Percentiles rank a stretch among this genome's conserved stretches.
These are phyloP conservation scores for Polygonum aviculare DNA, from an alignment of 148 eudicot genomes.

Conservation along the genomic window DNA sequence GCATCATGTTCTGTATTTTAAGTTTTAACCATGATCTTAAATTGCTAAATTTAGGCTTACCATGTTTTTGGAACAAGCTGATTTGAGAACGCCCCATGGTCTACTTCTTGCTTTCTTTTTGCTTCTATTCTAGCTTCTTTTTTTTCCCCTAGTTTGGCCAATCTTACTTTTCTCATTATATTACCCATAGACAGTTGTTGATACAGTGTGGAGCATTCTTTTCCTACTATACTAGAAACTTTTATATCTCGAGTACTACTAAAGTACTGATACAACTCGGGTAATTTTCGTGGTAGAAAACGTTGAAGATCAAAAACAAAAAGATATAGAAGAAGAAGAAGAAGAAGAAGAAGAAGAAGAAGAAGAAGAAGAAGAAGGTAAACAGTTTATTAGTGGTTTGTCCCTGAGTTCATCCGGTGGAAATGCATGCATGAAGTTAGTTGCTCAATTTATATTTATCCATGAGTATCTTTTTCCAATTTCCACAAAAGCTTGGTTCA, in stretches of 20 bases:
- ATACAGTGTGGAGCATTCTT: not conserved
- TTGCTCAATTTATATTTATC: not conserved
- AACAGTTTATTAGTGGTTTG: slow-evolving; percentile 18
- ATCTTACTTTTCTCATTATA: slow-evolving; percentile 10
- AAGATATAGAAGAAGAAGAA: slow-evolving; percentile 33
- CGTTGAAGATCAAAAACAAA: slow-evolving; percentile 14
- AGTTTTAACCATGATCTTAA: not conserved
- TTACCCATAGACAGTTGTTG: not conserved
- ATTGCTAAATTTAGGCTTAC: slow-evolving; percentile 51
- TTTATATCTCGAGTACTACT: not conserved
- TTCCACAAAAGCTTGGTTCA: not conserved
- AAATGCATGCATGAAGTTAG: not conserved
- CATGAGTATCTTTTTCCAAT: not conserved
- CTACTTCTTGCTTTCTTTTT: slow-evolving; percentile 10
- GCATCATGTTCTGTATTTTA: not conserved
- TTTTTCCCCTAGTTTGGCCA: not conserved
- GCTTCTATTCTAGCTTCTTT: not conserved
- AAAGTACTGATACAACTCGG: not conserved
- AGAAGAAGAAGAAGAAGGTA: slow-evolving; percentile 53
- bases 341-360: slow-evolving; percentile 52
- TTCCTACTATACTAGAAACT: not conserved
- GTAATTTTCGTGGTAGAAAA: slow-evolving; percentile 30
- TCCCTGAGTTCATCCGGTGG: slow-evolving; percentile 16
- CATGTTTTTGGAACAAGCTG: slow-evolving; percentile 53
- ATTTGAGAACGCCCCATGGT: slow-evolving; percentile 78